phyloP scores from a whole-genome alignment of 192 early-diverging fungal genomes.

The Phycomyces blakesleeanus region DNA sequence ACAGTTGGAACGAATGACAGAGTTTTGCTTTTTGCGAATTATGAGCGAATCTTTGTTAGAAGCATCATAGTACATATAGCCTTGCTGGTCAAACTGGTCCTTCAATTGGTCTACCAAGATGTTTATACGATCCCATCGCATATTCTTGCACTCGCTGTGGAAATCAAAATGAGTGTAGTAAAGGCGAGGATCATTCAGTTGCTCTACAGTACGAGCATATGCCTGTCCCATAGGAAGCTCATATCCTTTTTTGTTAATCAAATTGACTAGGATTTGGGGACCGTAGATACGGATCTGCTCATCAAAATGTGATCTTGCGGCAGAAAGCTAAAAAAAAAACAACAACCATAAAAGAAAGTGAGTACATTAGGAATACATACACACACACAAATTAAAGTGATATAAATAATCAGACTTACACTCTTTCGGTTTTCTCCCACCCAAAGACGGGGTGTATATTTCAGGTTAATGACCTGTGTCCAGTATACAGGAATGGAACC shows the following conservation, averaged over 20 bases:
- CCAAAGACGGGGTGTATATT: slow-evolving; percentile 85
- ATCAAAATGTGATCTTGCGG: slow-evolving; percentile 71
- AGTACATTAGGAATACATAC: too few species aligned
- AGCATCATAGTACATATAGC: slow-evolving; percentile 52
- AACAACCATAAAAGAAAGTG: not conserved
- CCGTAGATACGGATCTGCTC: slow-evolving; percentile 71
- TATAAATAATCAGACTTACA: slow-evolving; percentile 58
- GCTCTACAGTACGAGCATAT: slow-evolving; percentile 65
- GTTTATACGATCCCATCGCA: slow-evolving; percentile 89
- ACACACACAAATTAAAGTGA: too few species aligned
- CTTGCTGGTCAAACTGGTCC: slow-evolving; percentile 51
- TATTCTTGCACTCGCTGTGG: slow-evolving; percentile 93
- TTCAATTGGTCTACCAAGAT: slow-evolving; percentile 78
- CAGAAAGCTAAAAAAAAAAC: slow-evolving; percentile 46
- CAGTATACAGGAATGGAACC: slow-evolving; percentile 95
- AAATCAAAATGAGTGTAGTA: slow-evolving; percentile 95
- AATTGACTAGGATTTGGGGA: slow-evolving; percentile 83
- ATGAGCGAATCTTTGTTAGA: slow-evolving; percentile 28
- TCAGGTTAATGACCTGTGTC: slow-evolving; percentile 88
- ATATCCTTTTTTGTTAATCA: slow-evolving; percentile 93
- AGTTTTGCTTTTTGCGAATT: slow-evolving; percentile 56
- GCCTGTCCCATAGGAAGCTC: slow-evolving; percentile 81
- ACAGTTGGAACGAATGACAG: slow-evolving; percentile 93
- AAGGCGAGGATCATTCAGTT: slow-evolving; percentile 53
- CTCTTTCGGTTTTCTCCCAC: slow-evolving; percentile 64